Evolutionary conservation across 495 filamentous ascomycete species (phyloP).

Genomic region (Hypoxylon crocopeplum): DNA sequence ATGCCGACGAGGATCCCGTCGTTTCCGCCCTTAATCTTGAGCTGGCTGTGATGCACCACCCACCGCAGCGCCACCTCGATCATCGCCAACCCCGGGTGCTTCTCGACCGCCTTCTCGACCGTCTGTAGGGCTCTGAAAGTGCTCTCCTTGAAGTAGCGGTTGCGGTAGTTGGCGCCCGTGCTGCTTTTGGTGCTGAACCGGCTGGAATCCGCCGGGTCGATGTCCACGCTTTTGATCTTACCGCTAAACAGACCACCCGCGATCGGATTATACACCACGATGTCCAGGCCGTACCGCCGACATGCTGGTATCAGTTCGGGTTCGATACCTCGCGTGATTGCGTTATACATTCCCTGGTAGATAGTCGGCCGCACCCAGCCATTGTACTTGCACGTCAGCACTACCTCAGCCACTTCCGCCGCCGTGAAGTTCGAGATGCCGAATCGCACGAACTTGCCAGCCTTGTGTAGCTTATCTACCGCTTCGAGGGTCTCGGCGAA

Average conservation of each 20-base stretch:
- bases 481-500: slow-evolving; percentile 82
- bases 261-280: slow-evolving; percentile 89
- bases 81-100: slow-evolving; percentile 73
- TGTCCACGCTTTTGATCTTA: slow-evolving; percentile 77
- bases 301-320: slow-evolving; percentile 80
- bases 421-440: slow-evolving; percentile 87
- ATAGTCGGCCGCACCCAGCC: slow-evolving; percentile 75
- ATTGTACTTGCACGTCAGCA: slow-evolving; percentile 78
- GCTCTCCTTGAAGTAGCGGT: slow-evolving; percentile 79
- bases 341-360: slow-evolving; percentile 75
- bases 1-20: slow-evolving; percentile 87
- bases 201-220: slow-evolving; percentile 65
- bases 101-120: slow-evolving; percentile 75
- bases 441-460: slow-evolving; percentile 84
- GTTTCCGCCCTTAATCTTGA: slow-evolving; percentile 75
- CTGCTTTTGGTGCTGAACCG: slow-evolving; percentile 67
- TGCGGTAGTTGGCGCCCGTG: slow-evolving; percentile 71
- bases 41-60: slow-evolving; percentile 78
- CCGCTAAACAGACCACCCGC: slow-evolving; percentile 86
- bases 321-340: slow-evolving; percentile 78
- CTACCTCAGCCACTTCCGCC: slow-evolving; percentile 91
- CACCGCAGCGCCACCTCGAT: slow-evolving; percentile 86
- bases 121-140: slow-evolving; percentile 78
- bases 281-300: slow-evolving; percentile 82
- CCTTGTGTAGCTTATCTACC: slow-evolving; percentile 81